Evolutionary conservation across 192 early-diverging fungal species (phyloP), one percentile per base, ranked within the genome.

Genomic region (Linnemannia exigua): DNA sequence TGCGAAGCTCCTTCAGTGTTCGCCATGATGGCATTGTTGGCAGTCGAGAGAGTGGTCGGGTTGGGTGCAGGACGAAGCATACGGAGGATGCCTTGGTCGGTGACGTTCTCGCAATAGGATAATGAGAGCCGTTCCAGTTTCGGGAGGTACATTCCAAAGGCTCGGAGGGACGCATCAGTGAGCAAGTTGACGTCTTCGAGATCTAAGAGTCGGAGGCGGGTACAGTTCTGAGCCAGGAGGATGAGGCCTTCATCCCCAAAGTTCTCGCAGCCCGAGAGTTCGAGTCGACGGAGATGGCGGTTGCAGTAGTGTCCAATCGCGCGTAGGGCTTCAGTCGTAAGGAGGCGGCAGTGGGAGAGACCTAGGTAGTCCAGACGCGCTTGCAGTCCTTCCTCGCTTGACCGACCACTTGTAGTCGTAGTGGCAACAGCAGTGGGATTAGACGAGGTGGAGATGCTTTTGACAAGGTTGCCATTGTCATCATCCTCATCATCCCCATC

Each of bases 251-350:
- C 84, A 36, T 92, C 89, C 0, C 82, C 83, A 25, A 92, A 31
- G 25, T 71, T 70, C 15, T 81, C 78, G 70, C 91, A 90, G 28
- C 88, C 88, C 0, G 91, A 82, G 22, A 92, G 70, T 74, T 92
- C 88, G 8, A 92, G 74, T n/a, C 90, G 91, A 5, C 88, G 87
- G 17, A 92, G 58, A 35, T 86, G 74, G n/a, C 58, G 46, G 15
- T 70, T 11, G 25, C 81, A 80, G 37, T 83, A 75, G 14, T 87
- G 58, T 6, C 87, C 79, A 16, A 91, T 47, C 2, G 80, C 74
- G 3, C 86, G 81, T 3, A 90, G 76, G 1, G 88, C 68, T 5
- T 74, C 76, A 52, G 89, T 85, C 0, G 89, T 88, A 16, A 92
- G 69, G 15, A 78, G 73, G 15, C 77, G 54, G 63, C 91, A 92